Conservation (phyloP, 192 early-diverging fungal species). For the Entomortierella chlamydospora region DNA sequence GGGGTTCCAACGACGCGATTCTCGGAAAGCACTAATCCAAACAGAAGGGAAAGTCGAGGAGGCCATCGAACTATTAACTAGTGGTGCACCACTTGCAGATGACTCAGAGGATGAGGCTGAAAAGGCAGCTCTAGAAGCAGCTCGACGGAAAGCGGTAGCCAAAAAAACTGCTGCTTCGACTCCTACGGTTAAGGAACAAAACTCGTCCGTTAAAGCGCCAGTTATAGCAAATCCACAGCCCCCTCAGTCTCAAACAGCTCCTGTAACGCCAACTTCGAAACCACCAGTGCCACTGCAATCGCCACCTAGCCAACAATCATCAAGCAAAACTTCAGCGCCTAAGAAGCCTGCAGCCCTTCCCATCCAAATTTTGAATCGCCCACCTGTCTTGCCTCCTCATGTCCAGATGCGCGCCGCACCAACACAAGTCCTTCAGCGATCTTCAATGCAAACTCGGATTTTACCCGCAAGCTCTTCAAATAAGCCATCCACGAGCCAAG, state of each 20-base stretch:
- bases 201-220: background rate
- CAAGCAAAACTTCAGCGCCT: background rate
- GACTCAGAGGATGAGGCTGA: conserved; percentile 50
- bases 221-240: background rate
- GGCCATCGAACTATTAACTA: conserved; percentile 44
- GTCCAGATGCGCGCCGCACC: conserved; percentile 35
- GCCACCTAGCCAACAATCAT: background rate
- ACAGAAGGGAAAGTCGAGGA: conserved; percentile 47
- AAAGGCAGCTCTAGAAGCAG: conserved; percentile 7
- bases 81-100: conserved; percentile 30
- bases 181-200: background rate
- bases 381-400: conserved; percentile 9
- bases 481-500: background rate
- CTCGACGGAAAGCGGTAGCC: background rate
- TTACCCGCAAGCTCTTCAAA: background rate
- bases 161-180: background rate
- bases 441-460: conserved; percentile 1
- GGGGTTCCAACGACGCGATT: conserved; percentile 34
- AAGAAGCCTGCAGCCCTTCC: conserved; percentile 10
- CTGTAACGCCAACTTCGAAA: background rate
- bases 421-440: conserved; percentile 39
- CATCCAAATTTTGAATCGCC: conserved; percentile 39
- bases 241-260: background rate
- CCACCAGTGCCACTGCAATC: conserved; percentile 4
- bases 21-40: conserved; percentile 42